Percentiles rank a stretch among this genome's conserved stretches.
These are phyloP conservation scores for Pseudozyma flocculosa DNA, from an alignment of 1,284 basidiomycete species.

Conservation along the genomic window DNA sequence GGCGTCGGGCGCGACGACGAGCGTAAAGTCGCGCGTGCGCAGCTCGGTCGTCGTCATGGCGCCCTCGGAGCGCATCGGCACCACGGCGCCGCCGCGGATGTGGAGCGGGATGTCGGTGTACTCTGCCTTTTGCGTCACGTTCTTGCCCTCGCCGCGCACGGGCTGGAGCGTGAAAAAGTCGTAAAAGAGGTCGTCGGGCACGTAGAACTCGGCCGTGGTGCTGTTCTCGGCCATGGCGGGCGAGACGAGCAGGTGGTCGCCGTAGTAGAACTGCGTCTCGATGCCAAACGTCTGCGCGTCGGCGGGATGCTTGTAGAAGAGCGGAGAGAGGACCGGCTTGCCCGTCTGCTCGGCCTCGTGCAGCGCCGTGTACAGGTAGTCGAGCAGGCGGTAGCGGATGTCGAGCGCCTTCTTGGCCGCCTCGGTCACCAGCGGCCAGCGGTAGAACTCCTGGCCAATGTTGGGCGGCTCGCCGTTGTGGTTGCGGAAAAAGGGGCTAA, in stretches of 20 bases:
- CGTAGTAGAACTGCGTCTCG: slow-evolving; percentile 41
- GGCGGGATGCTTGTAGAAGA: slow-evolving; percentile 42
- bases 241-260: slow-evolving; percentile 26
- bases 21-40: slow-evolving; percentile 14
- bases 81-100: slow-evolving; percentile 19
- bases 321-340: slow-evolving; percentile 23
- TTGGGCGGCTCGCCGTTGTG: slow-evolving; percentile 33
- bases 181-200: slow-evolving; percentile 52
- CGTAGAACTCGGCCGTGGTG: slow-evolving; percentile 6
- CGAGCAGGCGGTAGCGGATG: slow-evolving; percentile 36
- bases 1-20: slow-evolving; percentile 60
- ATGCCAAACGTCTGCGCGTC: slow-evolving; percentile 25
- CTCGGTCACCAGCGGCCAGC: slow-evolving; percentile 37
- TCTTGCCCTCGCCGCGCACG: slow-evolving; percentile 60
- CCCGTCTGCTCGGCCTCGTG: slow-evolving; percentile 14
- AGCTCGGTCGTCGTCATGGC: slow-evolving; percentile 37
- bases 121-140: slow-evolving; percentile 61
- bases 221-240: slow-evolving; percentile 42
- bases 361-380: slow-evolving; percentile 32
- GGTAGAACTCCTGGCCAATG: slow-evolving; percentile 40
- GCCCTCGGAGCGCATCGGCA: slow-evolving; percentile 31
- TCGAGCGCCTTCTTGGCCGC: slow-evolving; percentile 32
- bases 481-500: slow-evolving; percentile 35
- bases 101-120: slow-evolving; percentile 52
- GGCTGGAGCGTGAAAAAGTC: slow-evolving; percentile 71